Conservation (phyloP, 306 rosid species). For the Fragaria nilgerrensis region DNA sequence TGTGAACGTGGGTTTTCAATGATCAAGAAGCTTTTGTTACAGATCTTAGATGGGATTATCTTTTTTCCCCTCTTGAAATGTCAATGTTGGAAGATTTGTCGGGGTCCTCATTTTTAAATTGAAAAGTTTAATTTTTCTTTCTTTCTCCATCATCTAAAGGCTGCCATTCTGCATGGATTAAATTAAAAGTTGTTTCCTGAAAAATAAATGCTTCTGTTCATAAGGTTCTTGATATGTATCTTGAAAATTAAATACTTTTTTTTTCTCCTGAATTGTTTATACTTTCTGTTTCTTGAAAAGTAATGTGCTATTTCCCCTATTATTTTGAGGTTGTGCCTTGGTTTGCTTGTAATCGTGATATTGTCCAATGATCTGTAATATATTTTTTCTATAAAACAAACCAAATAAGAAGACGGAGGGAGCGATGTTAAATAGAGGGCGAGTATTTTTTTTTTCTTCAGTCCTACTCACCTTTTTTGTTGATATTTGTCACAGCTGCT, state of each 20-base stretch:
- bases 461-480: conserved; percentile 14
- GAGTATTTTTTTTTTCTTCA: neutral
- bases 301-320: neutral
- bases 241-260: no score
- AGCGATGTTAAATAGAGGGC: neutral
- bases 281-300: no score
- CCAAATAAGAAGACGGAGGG: neutral
- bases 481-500: conserved; percentile 59
- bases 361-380: neutral
- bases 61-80: neutral
- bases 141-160: neutral
- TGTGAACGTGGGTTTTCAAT: neutral
- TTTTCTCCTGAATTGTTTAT: no score
- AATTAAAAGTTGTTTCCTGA: neutral
- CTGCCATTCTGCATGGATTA: neutral
- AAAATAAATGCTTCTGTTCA: neutral
- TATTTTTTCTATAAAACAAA: neutral
- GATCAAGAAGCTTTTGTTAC: neutral
- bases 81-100: neutral
- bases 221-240: neutral
- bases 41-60: neutral
- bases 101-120: neutral
- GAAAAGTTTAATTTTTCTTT: neutral
- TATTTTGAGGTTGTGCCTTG: neutral
- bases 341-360: neutral